Percentiles rank a stretch among this genome's conserved stretches.
Evolutionary conservation across 768 basidiomycete species (phyloP).

Genomic region (Jaapia argillacea): DNA sequence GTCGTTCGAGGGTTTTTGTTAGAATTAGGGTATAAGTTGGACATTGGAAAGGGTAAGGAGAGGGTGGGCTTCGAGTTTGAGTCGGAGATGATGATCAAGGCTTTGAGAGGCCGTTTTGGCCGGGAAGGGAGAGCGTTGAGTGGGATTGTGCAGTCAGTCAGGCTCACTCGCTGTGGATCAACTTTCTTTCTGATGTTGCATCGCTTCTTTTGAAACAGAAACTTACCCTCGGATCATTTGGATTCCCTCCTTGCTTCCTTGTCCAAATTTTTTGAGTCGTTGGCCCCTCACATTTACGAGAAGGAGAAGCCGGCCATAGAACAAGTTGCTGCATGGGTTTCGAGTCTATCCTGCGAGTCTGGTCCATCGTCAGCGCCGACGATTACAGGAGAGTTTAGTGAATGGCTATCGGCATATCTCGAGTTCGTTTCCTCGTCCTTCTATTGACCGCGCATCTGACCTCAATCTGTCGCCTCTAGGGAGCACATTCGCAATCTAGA

Average conservation of each 20-base stretch:
- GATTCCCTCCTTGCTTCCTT: neutral
- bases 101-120: neutral
- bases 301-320: neutral
- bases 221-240: neutral
- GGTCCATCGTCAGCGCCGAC: no score
- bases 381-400: slow-evolving; percentile 21
- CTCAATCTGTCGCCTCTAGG: slow-evolving; percentile 19
- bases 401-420: slow-evolving; percentile 43
- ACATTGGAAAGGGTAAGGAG: neutral
- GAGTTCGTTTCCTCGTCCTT: slow-evolving; percentile 32
- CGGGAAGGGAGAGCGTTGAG: neutral
- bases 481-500: slow-evolving; percentile 36
- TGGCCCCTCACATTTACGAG: neutral
- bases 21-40: neutral
- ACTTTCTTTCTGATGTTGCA: neutral
- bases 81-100: neutral
- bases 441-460: neutral
- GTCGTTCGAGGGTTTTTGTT: neutral
- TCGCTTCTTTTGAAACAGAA: neutral
- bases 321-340: neutral
- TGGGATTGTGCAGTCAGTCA: neutral
- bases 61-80: neutral
- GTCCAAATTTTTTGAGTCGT: neutral
- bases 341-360: no score
- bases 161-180: no score